Percentiles rank a stretch among this genome's conserved stretches.
Evolutionary conservation across 225 moss, liverwort and hornwort species (phyloP).

Genomic region (Ulota crispa): DNA sequence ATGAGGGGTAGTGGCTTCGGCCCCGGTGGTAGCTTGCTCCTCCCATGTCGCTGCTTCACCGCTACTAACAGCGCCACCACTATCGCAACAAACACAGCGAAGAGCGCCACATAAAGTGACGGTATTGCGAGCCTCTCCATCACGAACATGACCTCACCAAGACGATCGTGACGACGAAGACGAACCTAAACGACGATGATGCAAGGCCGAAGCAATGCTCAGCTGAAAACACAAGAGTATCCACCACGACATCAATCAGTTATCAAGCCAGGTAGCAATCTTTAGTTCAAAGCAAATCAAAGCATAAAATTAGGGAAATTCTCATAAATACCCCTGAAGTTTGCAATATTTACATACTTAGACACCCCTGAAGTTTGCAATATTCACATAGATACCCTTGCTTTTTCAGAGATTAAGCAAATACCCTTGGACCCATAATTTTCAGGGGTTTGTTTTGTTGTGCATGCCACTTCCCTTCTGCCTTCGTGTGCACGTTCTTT

Average conservation of each 20-base stretch:
- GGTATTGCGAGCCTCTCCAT: neutral
- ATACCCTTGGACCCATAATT: too few species aligned
- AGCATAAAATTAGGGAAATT: too few species aligned
- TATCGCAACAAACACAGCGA: neutral
- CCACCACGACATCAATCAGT: neutral
- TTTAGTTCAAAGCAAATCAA: neutral
- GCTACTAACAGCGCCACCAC: neutral
- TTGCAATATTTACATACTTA: too few species aligned
- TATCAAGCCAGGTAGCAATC: neutral
- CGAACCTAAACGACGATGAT: neutral
- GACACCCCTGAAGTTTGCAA: too few species aligned
- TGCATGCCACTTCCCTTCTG: too few species aligned
- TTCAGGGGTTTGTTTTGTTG: too few species aligned
- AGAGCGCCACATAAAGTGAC: neutral
- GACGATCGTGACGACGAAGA: neutral
- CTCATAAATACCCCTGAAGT: too few species aligned
- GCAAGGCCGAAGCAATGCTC: neutral
- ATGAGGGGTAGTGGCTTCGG: slow-evolving; percentile 36
- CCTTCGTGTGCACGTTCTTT: too few species aligned
- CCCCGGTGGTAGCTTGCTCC: slow-evolving; percentile 36
- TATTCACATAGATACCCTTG: too few species aligned
- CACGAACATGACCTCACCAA: neutral
- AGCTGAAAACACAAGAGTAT: neutral
- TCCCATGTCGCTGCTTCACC: neutral
- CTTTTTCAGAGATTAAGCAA: too few species aligned